A percentile compares a stretch with the other conserved stretches of the same genome.
Conservation (phyloP, 2,329 filamentous ascomycete species). For the Alternaria angustiovoidea region DNA sequence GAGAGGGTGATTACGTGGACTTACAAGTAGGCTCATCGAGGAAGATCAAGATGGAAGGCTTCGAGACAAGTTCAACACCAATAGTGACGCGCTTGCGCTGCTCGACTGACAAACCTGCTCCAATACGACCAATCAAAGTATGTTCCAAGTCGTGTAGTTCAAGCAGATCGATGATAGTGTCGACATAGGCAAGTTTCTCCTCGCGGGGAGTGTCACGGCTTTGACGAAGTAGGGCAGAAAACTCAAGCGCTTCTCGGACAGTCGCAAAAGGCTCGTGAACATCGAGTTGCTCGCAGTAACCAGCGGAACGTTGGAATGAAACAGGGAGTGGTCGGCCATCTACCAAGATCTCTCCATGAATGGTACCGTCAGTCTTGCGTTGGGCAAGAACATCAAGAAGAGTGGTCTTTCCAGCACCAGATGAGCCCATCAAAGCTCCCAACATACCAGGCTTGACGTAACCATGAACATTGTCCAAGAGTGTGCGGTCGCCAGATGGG, state of each 20-base stretch:
- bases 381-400: constrained; percentile 44
- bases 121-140: constrained; percentile 34
- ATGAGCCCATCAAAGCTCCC: constrained; percentile 51
- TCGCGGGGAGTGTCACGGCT: constrained; percentile 25
- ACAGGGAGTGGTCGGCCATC: constrained; percentile 36
- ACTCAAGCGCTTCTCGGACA: constrained; percentile 42
- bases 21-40: constrained; percentile 75
- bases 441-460: constrained; percentile 64
- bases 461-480: constrained; percentile 62
- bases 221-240: constrained; percentile 43
- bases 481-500: constrained; percentile 46
- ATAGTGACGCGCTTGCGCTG: constrained; percentile 70
- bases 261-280: constrained; percentile 40
- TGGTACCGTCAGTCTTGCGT: constrained; percentile 38
- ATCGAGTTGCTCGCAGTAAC: constrained; percentile 47
- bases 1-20: not conserved
- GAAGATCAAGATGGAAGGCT: constrained; percentile 73
- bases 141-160: constrained; percentile 38
- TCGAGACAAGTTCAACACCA: constrained; percentile 64
- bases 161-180: constrained; percentile 38
- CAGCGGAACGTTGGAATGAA: constrained; percentile 43
- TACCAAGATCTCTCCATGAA: constrained; percentile 41
- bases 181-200: constrained; percentile 39
- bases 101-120: constrained; percentile 53
- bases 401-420: constrained; percentile 48